Base-by-base conservation (phyloP, 1,284 basidiomycete genomes). In the Termitomyces sp. region DNA sequence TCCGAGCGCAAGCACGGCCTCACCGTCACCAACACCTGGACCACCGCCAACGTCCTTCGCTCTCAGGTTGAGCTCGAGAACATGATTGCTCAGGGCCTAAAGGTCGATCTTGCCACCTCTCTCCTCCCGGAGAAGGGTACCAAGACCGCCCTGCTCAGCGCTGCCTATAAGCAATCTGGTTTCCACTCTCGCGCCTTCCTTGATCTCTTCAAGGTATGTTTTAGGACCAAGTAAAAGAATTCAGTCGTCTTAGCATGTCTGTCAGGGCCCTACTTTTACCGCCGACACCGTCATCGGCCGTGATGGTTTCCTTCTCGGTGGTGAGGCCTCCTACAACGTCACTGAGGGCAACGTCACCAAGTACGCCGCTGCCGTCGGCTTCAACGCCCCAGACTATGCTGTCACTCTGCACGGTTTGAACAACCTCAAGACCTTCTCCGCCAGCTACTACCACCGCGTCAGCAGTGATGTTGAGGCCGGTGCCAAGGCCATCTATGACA, bases 401-500 rank as follows among this genome's bases (percentile, higher is more conserved):
- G 85, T 98, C 72, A 94, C 96, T 65, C 67, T 98, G 59, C 94
- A 98, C 77, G 94, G 89, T 62, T 85, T 98, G 68, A 90, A 92
- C 80, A 98, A 98, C 84, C 76, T 98, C 72, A 90, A 88, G 68
- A 88, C 88, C 68, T 98, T 94, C 82, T 83, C 90, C 59, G 97
- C 96, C 64, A 93, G 90, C 74, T 99, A 98, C 85, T 99, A 98
- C 83, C 97, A 99, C 86, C 91, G 91, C 65, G 95, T 99, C 70
- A 91, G 82, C 73, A 71, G 77, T 65, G 95, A 98, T 70, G 94
- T 98, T 59, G 96, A 99, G 81, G 97, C 94, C 61, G 95, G 94
- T 72, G 96, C 95, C 66, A 95, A 95, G 83, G 94, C 96, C 53
- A 85, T 96, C 71, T 99, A 97, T 76, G 94, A 98, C 79, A 84